Conservation (phyloP, 768 basidiomycete species). For the Mycena albidolilacea region DNA sequence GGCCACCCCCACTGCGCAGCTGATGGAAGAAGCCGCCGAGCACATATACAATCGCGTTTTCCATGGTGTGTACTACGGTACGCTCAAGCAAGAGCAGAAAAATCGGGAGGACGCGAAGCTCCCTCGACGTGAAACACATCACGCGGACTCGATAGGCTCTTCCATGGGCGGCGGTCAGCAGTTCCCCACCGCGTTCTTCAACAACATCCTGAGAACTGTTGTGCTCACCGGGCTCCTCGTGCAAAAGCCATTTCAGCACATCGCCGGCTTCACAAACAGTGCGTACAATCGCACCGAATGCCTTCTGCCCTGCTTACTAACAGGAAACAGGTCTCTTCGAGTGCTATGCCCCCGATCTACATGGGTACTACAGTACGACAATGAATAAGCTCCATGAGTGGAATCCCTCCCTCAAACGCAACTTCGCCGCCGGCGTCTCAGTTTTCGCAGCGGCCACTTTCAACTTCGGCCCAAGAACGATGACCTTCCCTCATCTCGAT, state of each 20-base stretch:
- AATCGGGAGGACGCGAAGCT: background rate
- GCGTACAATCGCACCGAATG: background rate
- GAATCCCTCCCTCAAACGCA: background rate
- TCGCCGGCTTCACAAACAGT: constrained; percentile 12
- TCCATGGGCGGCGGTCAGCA: constrained; percentile 27
- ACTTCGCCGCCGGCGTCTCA: background rate
- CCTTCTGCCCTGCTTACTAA: background rate
- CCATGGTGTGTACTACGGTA: constrained; percentile 5
- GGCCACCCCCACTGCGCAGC: background rate
- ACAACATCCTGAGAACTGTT: background rate
- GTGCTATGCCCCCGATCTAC: background rate
- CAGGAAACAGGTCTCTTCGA: background rate
- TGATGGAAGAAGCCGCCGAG: background rate
- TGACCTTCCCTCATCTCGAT: constrained; percentile 44
- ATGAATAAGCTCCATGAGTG: background rate
- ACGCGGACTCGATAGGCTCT: background rate
- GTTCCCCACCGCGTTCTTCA: background rate
- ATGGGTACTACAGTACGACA: background rate
- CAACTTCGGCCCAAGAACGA: constrained; percentile 46
- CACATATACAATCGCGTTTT: constrained; percentile 1
- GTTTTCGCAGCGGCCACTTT: constrained; percentile 46
- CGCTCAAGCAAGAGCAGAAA: background rate
- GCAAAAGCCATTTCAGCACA: background rate
- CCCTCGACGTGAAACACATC: background rate
- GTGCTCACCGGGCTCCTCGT: background rate